Evolutionary conservation across 139 green algal genomes (phyloP).

Genomic region (Haematococcus lacustris): DNA sequence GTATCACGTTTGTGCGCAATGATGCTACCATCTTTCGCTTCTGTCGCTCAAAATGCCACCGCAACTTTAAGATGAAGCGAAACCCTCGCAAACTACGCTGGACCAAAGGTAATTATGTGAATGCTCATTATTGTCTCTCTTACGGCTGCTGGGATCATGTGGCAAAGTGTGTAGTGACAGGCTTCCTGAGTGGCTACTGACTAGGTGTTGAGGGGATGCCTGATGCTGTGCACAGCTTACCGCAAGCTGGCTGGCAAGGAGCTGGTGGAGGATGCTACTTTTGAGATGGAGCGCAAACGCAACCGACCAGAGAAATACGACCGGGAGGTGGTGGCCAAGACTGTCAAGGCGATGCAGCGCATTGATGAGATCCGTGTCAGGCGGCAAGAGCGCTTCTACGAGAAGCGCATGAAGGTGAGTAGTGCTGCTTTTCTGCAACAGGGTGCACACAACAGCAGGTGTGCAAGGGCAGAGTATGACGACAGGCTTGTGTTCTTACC

Average conservation of each 20-base stretch:
- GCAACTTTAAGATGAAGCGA: constrained; percentile 99
- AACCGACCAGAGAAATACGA: constrained; percentile 96
- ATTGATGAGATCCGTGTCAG: constrained; percentile 71
- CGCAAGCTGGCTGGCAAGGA: constrained; percentile 92
- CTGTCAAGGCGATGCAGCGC: constrained; percentile 87
- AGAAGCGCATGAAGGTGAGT: constrained; percentile 69
- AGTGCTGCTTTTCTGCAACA: too few species aligned
- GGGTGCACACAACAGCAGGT: too few species aligned
- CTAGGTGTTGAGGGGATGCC: too few species aligned
- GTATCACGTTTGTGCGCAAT: constrained; percentile 95
- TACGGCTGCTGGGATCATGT: too few species aligned
- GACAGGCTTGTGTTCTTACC: too few species aligned
- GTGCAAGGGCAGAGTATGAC: too few species aligned
- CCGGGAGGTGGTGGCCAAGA: constrained; percentile 78
- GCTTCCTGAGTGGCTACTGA: too few species aligned
- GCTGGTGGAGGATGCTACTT: constrained; percentile 88
- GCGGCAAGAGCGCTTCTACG: constrained; percentile 82
- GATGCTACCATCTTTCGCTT: constrained; percentile 89
- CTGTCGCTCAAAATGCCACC: constrained; percentile 96
- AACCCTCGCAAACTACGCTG: constrained; percentile 96
- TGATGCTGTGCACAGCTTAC: too few species aligned
- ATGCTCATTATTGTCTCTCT: too few species aligned
- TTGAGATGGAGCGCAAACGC: constrained; percentile 91
- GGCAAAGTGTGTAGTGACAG: too few species aligned
- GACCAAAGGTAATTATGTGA: constrained; percentile 91